phyloP scores from a whole-genome alignment of 2,329 filamentous ascomycete species.

The Exophiala viscosa region DNA sequence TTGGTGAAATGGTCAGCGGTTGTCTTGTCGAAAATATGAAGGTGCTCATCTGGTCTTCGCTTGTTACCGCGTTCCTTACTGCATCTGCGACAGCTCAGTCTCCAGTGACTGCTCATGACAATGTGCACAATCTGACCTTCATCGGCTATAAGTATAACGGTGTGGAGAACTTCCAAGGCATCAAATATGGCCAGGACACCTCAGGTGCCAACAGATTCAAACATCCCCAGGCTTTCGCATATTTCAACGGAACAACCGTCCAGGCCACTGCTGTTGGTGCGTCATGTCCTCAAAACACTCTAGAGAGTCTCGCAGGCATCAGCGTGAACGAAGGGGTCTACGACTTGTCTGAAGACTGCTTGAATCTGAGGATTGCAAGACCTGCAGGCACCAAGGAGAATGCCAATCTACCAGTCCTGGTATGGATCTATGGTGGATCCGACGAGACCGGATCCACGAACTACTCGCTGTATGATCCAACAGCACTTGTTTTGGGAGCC shows the following conservation, averaged over 20 bases:
- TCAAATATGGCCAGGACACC: constrained; percentile 32
- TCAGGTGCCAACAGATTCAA: constrained; percentile 31
- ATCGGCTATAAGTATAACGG: constrained; percentile 23
- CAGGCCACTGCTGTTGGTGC: constrained; percentile 27
- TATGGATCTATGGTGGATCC: constrained; percentile 28
- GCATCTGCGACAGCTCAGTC: constrained; percentile 6
- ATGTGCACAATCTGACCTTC: constrained; percentile 20
- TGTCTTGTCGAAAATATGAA: background rate
- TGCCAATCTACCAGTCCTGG: constrained; percentile 31
- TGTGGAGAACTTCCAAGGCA: constrained; percentile 29
- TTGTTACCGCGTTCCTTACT: background rate
- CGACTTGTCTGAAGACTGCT: constrained; percentile 35
- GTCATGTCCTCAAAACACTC: constrained; percentile 26
- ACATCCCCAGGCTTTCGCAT: constrained; percentile 26
- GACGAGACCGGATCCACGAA: constrained; percentile 15
- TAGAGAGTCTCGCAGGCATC: constrained; percentile 6
- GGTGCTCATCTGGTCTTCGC: background rate
- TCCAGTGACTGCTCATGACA: constrained; percentile 8
- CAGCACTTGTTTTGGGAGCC: constrained; percentile 16
- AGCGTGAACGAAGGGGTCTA: constrained; percentile 10
- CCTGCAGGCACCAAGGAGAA: constrained; percentile 12
- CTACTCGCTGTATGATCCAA: constrained; percentile 12
- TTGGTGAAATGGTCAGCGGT: background rate
- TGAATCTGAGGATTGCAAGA: constrained; percentile 31
- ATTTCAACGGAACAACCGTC: constrained; percentile 27